Percentiles rank a stretch among this genome's conserved stretches.
These are phyloP conservation scores for Schizosaccharomyces osmophilus DNA, from an alignment of 805 yeast genomes.

Conservation along the genomic window DNA sequence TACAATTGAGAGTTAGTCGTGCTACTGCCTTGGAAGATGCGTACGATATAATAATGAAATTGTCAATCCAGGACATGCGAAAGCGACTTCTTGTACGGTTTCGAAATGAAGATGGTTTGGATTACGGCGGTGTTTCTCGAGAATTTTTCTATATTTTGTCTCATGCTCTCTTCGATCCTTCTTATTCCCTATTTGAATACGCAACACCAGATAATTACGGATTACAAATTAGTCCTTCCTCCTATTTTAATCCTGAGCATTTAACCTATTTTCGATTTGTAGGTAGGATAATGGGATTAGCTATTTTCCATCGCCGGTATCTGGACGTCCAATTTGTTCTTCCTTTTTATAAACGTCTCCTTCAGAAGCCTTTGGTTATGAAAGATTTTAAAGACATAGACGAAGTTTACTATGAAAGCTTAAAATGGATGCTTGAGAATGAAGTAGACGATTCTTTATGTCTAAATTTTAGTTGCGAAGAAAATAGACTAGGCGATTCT, in stretches of 20 bases:
- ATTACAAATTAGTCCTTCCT: constrained; percentile 88
- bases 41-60: constrained; percentile 95
- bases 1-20: constrained; percentile 92
- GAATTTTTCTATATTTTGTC: constrained; percentile 90
- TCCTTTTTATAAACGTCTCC: constrained; percentile 92
- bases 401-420: constrained; percentile 80
- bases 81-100: constrained; percentile 93
- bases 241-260: constrained; percentile 93
- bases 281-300: constrained; percentile 93
- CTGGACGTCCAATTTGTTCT: constrained; percentile 95
- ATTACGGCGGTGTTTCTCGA: constrained; percentile 97
- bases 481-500: constrained; percentile 83
- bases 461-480: constrained; percentile 62
- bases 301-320: constrained; percentile 94
- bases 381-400: constrained; percentile 98
- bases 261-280: constrained; percentile 91
- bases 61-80: constrained; percentile 92
- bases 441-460: constrained; percentile 75
- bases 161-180: constrained; percentile 96
- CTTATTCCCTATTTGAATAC: constrained; percentile 87
- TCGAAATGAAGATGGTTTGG: constrained; percentile 98
- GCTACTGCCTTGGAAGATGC: constrained; percentile 92
- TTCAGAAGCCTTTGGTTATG: constrained; percentile 74
- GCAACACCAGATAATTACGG: constrained; percentile 96
- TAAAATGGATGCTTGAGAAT: constrained; percentile 88